These are phyloP conservation scores for Porcisia hertigi DNA, from an alignment of 208 protist species.

Conservation along the genomic window DNA sequence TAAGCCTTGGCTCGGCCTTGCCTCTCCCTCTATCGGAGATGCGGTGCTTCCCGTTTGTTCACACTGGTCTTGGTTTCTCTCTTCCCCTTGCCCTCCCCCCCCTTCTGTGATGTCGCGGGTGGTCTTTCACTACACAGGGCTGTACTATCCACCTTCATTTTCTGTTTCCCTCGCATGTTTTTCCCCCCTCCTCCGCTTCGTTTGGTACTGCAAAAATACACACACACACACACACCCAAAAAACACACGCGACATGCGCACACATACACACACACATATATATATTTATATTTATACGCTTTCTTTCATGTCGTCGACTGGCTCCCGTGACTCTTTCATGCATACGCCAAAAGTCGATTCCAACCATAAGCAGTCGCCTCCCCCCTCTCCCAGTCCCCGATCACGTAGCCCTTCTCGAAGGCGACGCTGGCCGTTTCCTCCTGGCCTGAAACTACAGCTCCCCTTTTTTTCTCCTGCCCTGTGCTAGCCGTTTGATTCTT, in stretches of 20 bases:
- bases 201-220: neutral
- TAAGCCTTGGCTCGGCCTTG: neutral
- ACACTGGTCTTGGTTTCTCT: neutral
- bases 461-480: neutral
- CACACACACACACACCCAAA: neutral
- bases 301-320: neutral
- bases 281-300: neutral
- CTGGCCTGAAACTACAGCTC: neutral
- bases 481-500: neutral
- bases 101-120: neutral
- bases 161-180: no score
- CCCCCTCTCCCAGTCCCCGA: no score
- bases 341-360: neutral
- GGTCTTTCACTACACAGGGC: neutral
- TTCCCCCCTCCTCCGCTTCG: neutral
- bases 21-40: neutral
- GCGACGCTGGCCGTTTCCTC: neutral
- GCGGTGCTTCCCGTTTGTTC: neutral
- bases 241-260: neutral
- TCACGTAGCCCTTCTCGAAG: neutral
- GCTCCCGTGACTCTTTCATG: neutral
- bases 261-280: neutral
- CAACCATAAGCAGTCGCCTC: neutral
- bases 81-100: neutral
- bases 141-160: neutral